Evolutionary conservation across 2,329 filamentous ascomycete species (phyloP), one percentile per base, ranked within the genome.

Genomic region (Lanzia echinophila): DNA sequence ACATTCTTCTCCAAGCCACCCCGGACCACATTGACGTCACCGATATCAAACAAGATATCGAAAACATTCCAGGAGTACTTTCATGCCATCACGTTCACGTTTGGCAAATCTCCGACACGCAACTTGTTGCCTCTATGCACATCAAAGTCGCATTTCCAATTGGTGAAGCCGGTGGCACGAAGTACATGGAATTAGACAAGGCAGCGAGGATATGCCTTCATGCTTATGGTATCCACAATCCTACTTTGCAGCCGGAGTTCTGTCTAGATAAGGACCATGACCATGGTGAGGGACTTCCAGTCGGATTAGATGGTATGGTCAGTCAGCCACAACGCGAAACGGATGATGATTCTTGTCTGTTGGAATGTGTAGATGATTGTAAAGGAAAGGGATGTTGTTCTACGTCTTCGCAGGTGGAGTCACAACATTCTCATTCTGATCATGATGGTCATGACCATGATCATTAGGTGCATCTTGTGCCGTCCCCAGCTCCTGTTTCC

Each of bases 51-150:
- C 86, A 92, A 61, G 94, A 99, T 68, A 96, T 99, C 51, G 82
- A 91, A 67, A 74, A 81, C 15, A 82, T 99, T 6, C 86, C 87
- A 0, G 91, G 91, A 41, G 87, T 99, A 46, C 76, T 94, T 57
- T 90, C 87, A 68, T 96, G 90, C 67, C 94, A 99, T 71, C 92
- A 99, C 69, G 79, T 99, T 20, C 94, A 99, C 69, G 90, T 99
- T 58, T 99, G 94, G 94, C 92, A 97, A 70, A 80, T 99, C 33
- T 95, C 88, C 15, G 92, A 97, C 68, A 94, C 90, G 50, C 96
- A 96, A 74, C 78, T 96, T 33, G 87, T 99, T 36, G 92, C 94
- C 12, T 94, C 88, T 11, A 82, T 99, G 71, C 94, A 99, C 68
- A 86, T 99, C 43, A 90, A 96, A 69, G 87, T 99, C 20, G 84